Percentiles rank a stretch among this genome's conserved stretches.
Conservation (phyloP, 225 moss, liverwort and hornwort genomes). For the Physcomitrium patens region DNA sequence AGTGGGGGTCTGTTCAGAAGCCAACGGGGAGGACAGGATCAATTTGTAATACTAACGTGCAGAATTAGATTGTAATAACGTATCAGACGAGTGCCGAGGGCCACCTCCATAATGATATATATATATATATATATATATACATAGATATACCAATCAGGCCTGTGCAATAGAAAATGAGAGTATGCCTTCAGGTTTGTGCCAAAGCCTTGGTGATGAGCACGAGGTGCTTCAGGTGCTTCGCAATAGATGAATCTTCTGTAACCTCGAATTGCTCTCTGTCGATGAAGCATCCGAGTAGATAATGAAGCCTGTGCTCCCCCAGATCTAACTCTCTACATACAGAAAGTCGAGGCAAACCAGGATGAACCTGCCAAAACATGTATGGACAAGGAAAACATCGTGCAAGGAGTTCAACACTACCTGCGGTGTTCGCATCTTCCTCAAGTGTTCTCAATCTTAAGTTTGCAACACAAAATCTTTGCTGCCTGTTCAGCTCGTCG, state of each 20-base stretch:
- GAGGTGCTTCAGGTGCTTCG: conserved; percentile 86
- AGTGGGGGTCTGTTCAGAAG: conserved; percentile 64
- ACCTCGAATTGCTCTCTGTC: conserved; percentile 73
- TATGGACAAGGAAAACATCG: neutral
- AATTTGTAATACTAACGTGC: too few species aligned
- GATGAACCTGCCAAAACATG: neutral
- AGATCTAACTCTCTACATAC: neutral
- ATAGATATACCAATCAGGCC: neutral
- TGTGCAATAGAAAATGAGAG: neutral
- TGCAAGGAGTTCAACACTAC: neutral
- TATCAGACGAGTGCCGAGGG: neutral
- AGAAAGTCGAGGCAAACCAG: too few species aligned
- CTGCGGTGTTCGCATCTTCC: too few species aligned
- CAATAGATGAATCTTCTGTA: conserved; percentile 88
- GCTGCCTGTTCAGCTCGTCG: too few species aligned
- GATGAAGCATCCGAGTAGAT: neutral
- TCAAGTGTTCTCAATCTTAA: too few species aligned
- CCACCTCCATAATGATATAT: neutral
- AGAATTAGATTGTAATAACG: too few species aligned
- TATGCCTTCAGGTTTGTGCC: conserved; percentile 82
- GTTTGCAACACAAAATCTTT: too few species aligned
- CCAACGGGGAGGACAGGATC: neutral
- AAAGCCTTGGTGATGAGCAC: conserved; percentile 86
- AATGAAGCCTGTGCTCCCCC: neutral
- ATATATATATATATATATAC: too few species aligned